phyloP scores from a whole-genome alignment of 1,139 yeast species.

The Diutina neorugosa region DNA sequence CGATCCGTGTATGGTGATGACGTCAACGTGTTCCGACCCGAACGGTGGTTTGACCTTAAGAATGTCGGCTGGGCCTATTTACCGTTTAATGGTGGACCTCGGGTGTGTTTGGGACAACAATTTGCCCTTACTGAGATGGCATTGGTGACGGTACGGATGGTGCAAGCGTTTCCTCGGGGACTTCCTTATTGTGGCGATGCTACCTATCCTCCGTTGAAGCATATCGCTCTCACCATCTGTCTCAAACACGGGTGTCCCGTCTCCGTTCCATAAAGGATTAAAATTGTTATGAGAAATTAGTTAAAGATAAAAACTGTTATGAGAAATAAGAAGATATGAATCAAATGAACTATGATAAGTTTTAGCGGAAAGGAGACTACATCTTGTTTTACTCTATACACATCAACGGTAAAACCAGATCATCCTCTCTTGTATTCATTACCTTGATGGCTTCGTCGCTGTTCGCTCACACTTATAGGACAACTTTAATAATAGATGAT shows the following conservation, averaged over 20 bases:
- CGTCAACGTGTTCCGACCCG: background rate
- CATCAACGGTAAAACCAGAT: too few species aligned
- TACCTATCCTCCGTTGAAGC: background rate
- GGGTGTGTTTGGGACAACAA: slow-evolving; percentile 30
- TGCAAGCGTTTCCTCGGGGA: slow-evolving; percentile 1
- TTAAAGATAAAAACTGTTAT: too few species aligned
- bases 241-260: background rate
- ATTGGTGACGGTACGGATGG: slow-evolving; percentile 1
- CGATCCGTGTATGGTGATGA: slow-evolving; percentile 1
- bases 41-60: background rate
- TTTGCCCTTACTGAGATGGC: slow-evolving; percentile 2
- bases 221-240: background rate
- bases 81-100: slow-evolving; percentile 48
- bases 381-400: too few species aligned
- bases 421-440: too few species aligned
- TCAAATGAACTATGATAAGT: too few species aligned
- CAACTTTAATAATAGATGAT: too few species aligned
- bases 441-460: too few species aligned
- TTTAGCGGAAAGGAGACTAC: too few species aligned
- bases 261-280: background rate
- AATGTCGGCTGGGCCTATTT: background rate
- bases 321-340: too few species aligned
- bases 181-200: background rate
- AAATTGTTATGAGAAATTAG: too few species aligned
- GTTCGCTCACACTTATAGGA: too few species aligned